Percentiles rank a stretch among this genome's conserved stretches.
Evolutionary conservation across 805 yeast genomes (phyloP).

Genomic region (Diddensiella santjacobensis): DNA sequence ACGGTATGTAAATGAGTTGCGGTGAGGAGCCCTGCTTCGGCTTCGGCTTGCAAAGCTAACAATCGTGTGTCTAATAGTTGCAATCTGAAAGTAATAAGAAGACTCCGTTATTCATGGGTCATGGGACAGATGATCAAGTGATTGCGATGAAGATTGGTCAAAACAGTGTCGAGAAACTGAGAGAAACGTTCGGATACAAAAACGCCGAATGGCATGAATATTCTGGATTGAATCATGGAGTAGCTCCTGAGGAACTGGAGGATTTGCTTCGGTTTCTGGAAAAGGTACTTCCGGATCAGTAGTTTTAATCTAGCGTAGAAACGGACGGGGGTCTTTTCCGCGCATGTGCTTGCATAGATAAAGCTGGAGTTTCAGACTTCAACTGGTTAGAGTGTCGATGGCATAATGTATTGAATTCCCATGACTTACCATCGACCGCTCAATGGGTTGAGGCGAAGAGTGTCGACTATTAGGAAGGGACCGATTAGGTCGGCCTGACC

Average conservation of each 20-base stretch:
- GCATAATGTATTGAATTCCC: too few relatives aligned
- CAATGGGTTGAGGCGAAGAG: conserved; percentile 9
- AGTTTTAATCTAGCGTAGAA: background rate
- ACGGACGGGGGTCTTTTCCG: background rate
- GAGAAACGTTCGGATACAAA: conserved; percentile 43
- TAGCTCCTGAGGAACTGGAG: conserved; percentile 60
- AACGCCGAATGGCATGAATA: conserved; percentile 49
- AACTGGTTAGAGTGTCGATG: too few relatives aligned
- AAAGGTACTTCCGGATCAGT: conserved; percentile 27
- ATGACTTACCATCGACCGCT: background rate
- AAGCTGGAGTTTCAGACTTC: background rate
- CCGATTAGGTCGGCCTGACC: conserved; percentile 9
- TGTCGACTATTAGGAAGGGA: conserved; percentile 12
- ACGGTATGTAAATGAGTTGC: conserved; percentile 14
- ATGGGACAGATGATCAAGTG: conserved; percentile 76
- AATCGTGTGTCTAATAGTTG: background rate
- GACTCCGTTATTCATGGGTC: conserved; percentile 85
- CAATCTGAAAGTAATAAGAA: conserved; percentile 39
- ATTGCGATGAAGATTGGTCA: conserved; percentile 44
- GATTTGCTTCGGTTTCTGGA: conserved; percentile 50
- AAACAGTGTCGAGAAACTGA: conserved; percentile 43
- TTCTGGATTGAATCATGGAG: conserved; percentile 62
- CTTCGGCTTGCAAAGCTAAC: background rate
- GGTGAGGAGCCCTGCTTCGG: background rate
- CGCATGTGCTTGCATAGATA: background rate